A percentile compares a stretch with the other conserved stretches of the same genome.
Evolutionary conservation across 805 yeast species (phyloP).

Genomic region (Cyberlindnera lachancei): DNA sequence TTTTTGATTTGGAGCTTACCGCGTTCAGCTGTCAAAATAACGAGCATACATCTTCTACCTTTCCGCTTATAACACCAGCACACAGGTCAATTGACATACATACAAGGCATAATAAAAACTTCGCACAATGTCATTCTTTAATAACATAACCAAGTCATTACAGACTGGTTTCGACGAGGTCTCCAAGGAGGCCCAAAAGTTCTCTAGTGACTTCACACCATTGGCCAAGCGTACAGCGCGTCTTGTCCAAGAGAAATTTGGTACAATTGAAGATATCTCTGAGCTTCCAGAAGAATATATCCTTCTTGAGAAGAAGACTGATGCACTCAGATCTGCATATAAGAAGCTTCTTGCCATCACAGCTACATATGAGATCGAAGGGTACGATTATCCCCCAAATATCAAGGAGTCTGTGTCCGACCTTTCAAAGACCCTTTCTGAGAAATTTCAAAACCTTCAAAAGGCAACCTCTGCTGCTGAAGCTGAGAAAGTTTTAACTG

Average conservation of each 20-base stretch:
- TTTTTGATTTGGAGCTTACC: no score
- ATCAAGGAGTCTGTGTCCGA: conserved; percentile 58
- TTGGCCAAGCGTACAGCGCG: conserved; percentile 53
- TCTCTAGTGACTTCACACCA: conserved; percentile 41
- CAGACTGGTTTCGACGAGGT: conserved; percentile 21
- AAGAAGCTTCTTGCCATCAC: conserved; percentile 43
- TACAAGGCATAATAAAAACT: no score
- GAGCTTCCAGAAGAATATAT: conserved; percentile 71
- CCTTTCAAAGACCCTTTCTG: conserved; percentile 49
- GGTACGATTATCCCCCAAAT: conserved; percentile 81
- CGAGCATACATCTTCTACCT: no score
- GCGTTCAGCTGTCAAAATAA: no score
- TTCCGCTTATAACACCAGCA: no score
- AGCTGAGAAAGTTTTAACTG: conserved; percentile 47
- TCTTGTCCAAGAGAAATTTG: conserved; percentile 54
- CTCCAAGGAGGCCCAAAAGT: conserved; percentile 32
- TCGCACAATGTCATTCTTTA: conserved; percentile 25
- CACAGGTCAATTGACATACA: no score
- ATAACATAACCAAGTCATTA: conserved; percentile 18
- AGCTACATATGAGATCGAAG: conserved; percentile 61
- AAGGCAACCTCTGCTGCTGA: conserved; percentile 62
- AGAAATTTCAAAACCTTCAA: conserved; percentile 51
- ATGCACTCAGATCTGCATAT: conserved; percentile 53
- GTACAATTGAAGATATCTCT: conserved; percentile 57
- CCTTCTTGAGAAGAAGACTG: conserved; percentile 59